A percentile compares a stretch with the other conserved stretches of the same genome.
Evolutionary conservation across 2,329 filamentous ascomycete species (phyloP).

Genomic region (Cercospora sp.): DNA sequence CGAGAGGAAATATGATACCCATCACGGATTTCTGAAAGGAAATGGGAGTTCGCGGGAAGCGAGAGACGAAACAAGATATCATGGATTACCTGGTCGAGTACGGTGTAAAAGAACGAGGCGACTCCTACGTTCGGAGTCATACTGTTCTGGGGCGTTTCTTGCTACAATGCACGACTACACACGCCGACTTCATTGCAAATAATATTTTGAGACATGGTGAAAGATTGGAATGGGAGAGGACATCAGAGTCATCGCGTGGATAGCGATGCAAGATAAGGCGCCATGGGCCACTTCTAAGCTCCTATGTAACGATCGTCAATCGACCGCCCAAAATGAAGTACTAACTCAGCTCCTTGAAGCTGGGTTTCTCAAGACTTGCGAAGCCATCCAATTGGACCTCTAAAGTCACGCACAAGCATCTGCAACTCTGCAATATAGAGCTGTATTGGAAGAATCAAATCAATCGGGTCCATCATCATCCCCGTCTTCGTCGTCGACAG

Average conservation of each 20-base stretch:
- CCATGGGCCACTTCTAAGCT: background rate
- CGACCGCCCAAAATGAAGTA: background rate
- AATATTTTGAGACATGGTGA: background rate
- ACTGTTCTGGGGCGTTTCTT: background rate
- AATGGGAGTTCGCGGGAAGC: background rate
- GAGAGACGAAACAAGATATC: background rate
- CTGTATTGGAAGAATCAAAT: background rate
- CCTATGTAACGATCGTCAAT: background rate
- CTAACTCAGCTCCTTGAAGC: background rate
- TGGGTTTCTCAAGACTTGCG: background rate
- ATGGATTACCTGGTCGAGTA: background rate
- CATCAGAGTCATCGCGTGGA: background rate
- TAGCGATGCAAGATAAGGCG: background rate
- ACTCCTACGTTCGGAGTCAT: background rate
- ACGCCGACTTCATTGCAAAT: background rate
- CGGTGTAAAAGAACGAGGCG: background rate
- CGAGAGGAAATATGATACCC: background rate
- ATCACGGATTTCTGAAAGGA: background rate
- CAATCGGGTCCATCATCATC: constrained; percentile 32
- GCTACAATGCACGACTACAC: background rate
- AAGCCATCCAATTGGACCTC: background rate
- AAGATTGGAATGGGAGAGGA: background rate
- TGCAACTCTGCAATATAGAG: background rate
- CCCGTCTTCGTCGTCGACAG: constrained; percentile 20
- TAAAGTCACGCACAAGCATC: background rate